phyloP scores from a whole-genome alignment of 257 asterid species.

The Nicotiana benthamiana region DNA sequence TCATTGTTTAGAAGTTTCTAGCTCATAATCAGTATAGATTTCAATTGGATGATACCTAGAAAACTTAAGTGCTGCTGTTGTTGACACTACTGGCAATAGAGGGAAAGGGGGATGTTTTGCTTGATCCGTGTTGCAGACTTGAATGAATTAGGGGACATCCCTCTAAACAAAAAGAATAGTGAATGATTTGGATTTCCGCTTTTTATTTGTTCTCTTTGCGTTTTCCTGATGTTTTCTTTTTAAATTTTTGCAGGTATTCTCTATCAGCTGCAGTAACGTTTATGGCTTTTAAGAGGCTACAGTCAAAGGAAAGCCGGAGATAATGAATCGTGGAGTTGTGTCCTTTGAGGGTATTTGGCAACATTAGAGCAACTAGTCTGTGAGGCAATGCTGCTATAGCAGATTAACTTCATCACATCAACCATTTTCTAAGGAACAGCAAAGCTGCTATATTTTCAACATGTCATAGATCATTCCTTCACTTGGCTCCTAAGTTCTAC shows the following conservation, averaged over 20 bases:
- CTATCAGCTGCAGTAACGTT: constrained; percentile 90
- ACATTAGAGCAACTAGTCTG: background rate
- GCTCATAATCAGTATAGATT: background rate
- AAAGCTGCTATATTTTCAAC: background rate
- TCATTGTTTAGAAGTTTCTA: background rate
- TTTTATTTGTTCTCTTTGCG: background rate
- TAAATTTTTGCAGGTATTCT: constrained; percentile 54
- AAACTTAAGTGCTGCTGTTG: background rate
- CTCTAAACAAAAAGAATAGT: background rate
- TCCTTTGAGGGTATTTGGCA: background rate
- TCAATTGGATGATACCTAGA: background rate
- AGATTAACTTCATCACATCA: background rate
- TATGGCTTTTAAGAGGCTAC: constrained; percentile 83
- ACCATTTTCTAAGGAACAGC: background rate
- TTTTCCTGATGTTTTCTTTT: background rate
- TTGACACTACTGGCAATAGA: background rate
- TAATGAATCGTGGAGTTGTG: constrained; percentile 10
- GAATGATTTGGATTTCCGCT: background rate
- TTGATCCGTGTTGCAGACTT: background rate
- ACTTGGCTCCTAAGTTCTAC: background rate
- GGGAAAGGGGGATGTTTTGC: background rate
- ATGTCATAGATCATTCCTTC: background rate
- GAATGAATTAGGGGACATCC: background rate
- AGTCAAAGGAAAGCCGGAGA: constrained; percentile 44
- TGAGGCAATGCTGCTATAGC: background rate